These are phyloP conservation scores for Salix dunnii DNA, from an alignment of 345 rosid species.

Conservation along the genomic window DNA sequence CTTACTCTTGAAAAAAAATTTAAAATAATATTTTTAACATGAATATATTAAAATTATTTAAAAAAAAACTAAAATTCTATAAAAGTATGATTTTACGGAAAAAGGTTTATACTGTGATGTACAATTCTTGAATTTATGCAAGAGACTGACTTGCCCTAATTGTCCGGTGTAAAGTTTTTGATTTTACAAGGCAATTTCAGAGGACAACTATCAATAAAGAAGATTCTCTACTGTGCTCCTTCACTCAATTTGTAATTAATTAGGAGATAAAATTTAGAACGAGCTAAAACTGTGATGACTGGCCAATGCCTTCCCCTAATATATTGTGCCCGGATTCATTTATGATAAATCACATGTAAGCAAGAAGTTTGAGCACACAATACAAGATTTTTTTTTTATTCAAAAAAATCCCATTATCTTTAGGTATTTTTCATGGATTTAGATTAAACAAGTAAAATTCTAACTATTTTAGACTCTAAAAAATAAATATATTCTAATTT, in stretches of 20 bases:
- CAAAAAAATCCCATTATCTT: no score
- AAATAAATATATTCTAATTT: rapidly evolving
- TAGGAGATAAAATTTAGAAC: background rate
- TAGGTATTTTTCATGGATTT: no score
- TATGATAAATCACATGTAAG: no score
- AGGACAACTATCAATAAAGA: background rate
- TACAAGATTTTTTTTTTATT: background rate
- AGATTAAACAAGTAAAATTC: no score
- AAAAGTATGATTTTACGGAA: no score
- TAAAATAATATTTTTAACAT: no score
- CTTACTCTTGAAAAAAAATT: no score
- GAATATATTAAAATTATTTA: no score
- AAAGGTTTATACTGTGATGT: background rate
- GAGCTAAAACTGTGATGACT: background rate
- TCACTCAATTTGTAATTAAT: background rate
- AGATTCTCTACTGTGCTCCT: background rate
- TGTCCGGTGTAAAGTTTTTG: background rate
- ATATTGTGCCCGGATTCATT: no score
- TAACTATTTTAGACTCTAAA: no score
- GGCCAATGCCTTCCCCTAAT: background rate
- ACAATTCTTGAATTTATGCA: background rate
- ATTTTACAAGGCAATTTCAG: background rate
- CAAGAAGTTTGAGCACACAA: background rate
- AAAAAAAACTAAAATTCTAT: no score
- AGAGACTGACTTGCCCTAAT: background rate